Evolutionary conservation across 208 protist genomes (phyloP), one percentile per base, ranked within the genome.

Genomic region (Wallacemonas rigidus): DNA sequence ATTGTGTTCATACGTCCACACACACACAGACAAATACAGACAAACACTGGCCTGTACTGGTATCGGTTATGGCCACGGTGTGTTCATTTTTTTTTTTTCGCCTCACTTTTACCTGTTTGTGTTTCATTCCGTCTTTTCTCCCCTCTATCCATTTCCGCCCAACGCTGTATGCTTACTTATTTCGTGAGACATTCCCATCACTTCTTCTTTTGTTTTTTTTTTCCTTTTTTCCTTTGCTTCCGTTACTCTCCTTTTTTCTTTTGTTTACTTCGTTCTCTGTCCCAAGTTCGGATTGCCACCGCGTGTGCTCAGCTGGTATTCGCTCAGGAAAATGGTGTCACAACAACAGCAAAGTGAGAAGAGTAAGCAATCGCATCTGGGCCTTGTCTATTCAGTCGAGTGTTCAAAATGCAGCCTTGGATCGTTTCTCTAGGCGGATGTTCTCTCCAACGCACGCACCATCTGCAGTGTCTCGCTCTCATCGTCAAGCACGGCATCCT

Each of bases 161-260:
- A 3, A 43, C 6, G 14, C 58, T 17, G 53, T 39, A 26, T 75
- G 45, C 45, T 38, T 72, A 43, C 56, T 62, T 26, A 48, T 43
- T 41, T 62, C 35, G 17, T 43, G 38, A 1, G 7, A 9, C 56
- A 44, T 62, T 62, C 26, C 50, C 43, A 9, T 41, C 1, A 50
- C 45, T 14, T 41, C 67, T 76, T 77, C 68, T 74, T 73, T 77
- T 77, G 73, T 17, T 72, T 61, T 4, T 63, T 67, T 51, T 54
- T 1, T 63, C 70, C 35, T 53, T 57, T 56, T 47, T 41, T 36
- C 38, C 36, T 56, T 40, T 69, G 35, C 14, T 26, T 26, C 26
- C 26, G 26, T 26, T 26, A 26, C 26, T 26, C 26, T 74, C 69
- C 50, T 14, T 48, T 60, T 71, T 8, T 67, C 57, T 70, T 62